Evolutionary conservation across 2,329 filamentous ascomycete species (phyloP).

Genomic region (Ceratocystis harringtonii): DNA sequence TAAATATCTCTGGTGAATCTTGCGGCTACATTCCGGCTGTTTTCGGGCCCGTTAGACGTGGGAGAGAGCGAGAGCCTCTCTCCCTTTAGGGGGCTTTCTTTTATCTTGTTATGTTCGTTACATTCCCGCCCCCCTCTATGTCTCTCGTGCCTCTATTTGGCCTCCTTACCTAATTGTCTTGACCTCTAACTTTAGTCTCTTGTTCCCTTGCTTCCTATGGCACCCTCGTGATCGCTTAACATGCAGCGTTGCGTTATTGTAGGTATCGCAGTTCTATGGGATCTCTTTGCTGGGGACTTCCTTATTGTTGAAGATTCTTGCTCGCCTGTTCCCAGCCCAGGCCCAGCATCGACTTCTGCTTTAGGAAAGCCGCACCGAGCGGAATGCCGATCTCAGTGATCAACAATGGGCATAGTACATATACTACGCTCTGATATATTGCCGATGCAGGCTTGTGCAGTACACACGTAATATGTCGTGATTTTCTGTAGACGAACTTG

Average conservation of each 20-base stretch:
- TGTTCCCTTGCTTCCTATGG: no score
- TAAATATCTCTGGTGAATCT: background rate
- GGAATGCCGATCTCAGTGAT: constrained; percentile 6
- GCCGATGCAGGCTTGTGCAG: no score
- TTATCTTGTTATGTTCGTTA: background rate
- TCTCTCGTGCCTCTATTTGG: background rate
- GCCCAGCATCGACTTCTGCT: background rate
- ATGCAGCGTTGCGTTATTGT: background rate
- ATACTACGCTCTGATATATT: background rate
- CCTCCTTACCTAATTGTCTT: background rate
- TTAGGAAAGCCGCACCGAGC: constrained; percentile 11
- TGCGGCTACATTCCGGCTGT: background rate
- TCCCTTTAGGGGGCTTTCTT: no score
- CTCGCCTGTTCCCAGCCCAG: background rate
- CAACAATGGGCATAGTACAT: background rate
- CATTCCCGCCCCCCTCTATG: background rate
- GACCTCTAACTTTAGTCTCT: background rate
- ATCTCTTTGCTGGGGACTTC: background rate
- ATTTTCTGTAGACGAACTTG: no score
- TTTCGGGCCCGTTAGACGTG: background rate
- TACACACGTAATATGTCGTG: no score
- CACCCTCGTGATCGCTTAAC: background rate
- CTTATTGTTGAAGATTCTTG: background rate
- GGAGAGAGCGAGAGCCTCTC: no score
- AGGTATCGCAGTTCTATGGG: background rate